Conservation (phyloP, 2,329 filamentous ascomycete species). For the Ophiostoma fasciatum region DNA sequence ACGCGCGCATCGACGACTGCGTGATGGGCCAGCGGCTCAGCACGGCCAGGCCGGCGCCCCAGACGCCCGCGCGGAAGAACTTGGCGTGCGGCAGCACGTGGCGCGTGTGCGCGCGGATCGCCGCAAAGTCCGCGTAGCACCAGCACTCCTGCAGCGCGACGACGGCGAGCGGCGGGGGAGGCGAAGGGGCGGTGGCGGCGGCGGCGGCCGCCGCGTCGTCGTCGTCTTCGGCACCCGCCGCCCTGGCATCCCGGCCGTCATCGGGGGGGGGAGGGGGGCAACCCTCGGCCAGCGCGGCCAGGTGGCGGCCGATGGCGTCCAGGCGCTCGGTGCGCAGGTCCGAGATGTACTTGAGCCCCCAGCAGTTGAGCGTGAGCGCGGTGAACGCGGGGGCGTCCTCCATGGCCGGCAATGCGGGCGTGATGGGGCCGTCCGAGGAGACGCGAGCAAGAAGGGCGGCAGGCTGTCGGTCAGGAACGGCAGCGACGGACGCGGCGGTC, state of each 20-base stretch:
- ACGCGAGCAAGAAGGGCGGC: too few species aligned
- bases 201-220: too few species aligned
- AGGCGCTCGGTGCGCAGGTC: constrained; percentile 65
- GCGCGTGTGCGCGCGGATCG: constrained; percentile 56
- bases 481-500: too few species aligned
- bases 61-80: constrained; percentile 81
- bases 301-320: constrained; percentile 65
- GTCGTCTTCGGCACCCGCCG: constrained; percentile 20
- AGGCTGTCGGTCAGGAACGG: too few species aligned
- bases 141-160: constrained; percentile 63
- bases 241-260: constrained; percentile 65
- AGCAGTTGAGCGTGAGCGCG: constrained; percentile 86
- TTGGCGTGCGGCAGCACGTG: constrained; percentile 76
- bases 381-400: constrained; percentile 59
- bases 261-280: too few species aligned
- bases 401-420: too few species aligned
- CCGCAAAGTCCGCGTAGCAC: constrained; percentile 57
- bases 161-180: constrained; percentile 67
- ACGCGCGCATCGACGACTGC: constrained; percentile 72
- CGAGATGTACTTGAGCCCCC: constrained; percentile 83
- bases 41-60: constrained; percentile 79
- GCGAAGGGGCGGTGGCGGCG: constrained; percentile 19
- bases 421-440: too few species aligned
- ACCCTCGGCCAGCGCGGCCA: constrained; percentile 46
- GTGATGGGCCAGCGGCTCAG: constrained; percentile 86